phyloP scores from a whole-genome alignment of 2,329 filamentous ascomycete species.

The Cladophialophora psammophila region DNA sequence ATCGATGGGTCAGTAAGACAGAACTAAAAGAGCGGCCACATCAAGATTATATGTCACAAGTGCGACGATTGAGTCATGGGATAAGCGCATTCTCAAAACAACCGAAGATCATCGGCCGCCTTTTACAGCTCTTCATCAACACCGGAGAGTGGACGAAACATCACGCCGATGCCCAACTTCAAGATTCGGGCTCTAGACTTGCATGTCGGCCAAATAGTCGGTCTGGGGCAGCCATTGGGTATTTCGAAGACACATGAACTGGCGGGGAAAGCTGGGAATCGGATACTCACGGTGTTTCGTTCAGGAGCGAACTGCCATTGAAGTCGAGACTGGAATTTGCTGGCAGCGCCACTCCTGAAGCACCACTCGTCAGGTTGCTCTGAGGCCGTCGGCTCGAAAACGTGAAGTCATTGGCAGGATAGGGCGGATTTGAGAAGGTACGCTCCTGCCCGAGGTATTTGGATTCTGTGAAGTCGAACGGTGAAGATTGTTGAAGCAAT shows the following conservation, averaged over 20 bases:
- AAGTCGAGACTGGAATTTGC: constrained; percentile 35
- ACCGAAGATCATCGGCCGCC: constrained; percentile 24
- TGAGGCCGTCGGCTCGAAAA: constrained; percentile 30
- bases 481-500: constrained; percentile 48
- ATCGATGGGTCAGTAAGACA: constrained; percentile 30
- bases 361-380: constrained; percentile 32
- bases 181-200: constrained; percentile 16
- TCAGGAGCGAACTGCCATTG: constrained; percentile 33
- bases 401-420: constrained; percentile 37
- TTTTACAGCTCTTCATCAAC: constrained; percentile 13
- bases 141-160: constrained; percentile 25
- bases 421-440: constrained; percentile 45
- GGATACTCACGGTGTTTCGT: constrained; percentile 38
- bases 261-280: constrained; percentile 20
- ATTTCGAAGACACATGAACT: constrained; percentile 19
- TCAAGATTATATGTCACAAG: constrained; percentile 30
- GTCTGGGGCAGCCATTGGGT: constrained; percentile 21
- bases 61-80: constrained; percentile 38
- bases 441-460: constrained; percentile 50
- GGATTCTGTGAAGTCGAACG: constrained; percentile 51
- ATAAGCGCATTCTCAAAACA: constrained; percentile 33
- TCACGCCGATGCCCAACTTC: constrained; percentile 31
- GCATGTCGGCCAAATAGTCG: constrained; percentile 9
- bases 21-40: constrained; percentile 16
- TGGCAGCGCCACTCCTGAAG: constrained; percentile 31